Evolutionary conservation across 768 basidiomycete species (phyloP).

Genomic region (Boletus speciosus): DNA sequence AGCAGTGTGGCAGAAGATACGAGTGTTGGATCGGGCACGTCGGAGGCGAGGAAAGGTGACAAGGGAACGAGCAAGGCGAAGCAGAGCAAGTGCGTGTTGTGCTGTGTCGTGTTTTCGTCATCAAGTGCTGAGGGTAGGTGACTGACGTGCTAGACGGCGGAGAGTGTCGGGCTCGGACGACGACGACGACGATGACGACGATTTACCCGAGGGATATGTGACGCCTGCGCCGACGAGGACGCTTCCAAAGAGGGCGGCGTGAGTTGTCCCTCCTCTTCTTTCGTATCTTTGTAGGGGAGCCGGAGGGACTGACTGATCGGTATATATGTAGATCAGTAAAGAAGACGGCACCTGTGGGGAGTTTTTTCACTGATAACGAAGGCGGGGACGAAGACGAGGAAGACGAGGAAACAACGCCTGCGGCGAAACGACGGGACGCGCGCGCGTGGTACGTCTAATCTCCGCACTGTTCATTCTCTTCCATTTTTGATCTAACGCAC

Average conservation of each 20-base stretch:
- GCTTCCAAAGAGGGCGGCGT: constrained; percentile 61
- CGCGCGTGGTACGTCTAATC: constrained; percentile 9
- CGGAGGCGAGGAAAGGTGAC: constrained; percentile 13
- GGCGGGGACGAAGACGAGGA: constrained; percentile 34
- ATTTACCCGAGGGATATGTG: constrained; percentile 29
- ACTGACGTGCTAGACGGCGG: constrained; percentile 40
- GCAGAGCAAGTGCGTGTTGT: constrained; percentile 37
- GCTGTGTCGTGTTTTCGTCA: not conserved
- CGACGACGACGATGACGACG: constrained; percentile 40
- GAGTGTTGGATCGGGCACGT: constrained; percentile 33
- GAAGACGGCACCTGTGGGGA: constrained; percentile 30
- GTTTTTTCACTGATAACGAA: constrained; percentile 28
- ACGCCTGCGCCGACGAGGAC: constrained; percentile 43
- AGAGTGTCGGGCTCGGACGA: constrained; percentile 54
- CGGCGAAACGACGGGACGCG: constrained; percentile 12
- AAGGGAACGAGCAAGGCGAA: constrained; percentile 32
- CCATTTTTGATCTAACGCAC: not conserved
- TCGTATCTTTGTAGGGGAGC: not conserved
- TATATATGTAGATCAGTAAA: constrained; percentile 38
- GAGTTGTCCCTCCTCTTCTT: constrained; percentile 19
- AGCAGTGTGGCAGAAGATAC: constrained; percentile 38
- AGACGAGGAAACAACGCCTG: constrained; percentile 39
- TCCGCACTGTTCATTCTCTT: not conserved
- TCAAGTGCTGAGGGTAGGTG: not conserved
- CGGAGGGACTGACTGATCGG: not conserved